phyloP scores from a whole-genome alignment of 768 basidiomycete genomes.

The Rubroboletus pulcherrimus region DNA sequence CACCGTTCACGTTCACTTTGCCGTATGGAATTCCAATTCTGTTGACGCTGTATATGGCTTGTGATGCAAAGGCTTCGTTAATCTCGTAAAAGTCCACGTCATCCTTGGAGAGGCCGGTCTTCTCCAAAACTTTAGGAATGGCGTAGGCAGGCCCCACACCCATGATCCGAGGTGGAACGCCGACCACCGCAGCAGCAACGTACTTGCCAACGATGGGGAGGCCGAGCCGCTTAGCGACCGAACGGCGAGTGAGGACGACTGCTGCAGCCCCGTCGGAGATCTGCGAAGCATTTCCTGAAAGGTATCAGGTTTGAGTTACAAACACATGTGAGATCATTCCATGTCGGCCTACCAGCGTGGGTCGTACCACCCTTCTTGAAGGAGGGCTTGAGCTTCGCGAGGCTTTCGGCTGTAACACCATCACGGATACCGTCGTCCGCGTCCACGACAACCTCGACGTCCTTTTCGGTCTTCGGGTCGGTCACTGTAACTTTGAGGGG shows the following conservation, averaged over 20 bases:
- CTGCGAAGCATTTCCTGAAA: constrained; percentile 74
- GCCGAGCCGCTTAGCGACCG: constrained; percentile 74
- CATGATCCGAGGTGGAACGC: constrained; percentile 87
- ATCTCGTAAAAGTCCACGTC: constrained; percentile 92
- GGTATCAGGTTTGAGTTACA: constrained; percentile 1
- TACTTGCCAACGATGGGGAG: constrained; percentile 89
- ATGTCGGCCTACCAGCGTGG: constrained; percentile 53
- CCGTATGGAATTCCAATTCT: constrained; percentile 65
- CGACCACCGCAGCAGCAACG: constrained; percentile 62
- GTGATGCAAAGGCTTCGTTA: constrained; percentile 87
- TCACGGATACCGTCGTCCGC: constrained; percentile 83
- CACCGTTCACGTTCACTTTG: constrained; percentile 86
- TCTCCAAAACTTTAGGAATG: constrained; percentile 69
- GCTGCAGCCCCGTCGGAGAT: constrained; percentile 93
- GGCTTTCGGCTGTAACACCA: constrained; percentile 74
- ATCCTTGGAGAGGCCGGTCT: constrained; percentile 56
- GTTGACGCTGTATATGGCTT: constrained; percentile 71
- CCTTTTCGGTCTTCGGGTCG: constrained; percentile 73
- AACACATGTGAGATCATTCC: neutral
- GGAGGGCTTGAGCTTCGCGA: constrained; percentile 82
- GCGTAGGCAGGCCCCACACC: constrained; percentile 90
- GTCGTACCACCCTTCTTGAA: constrained; percentile 74
- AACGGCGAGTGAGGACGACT: constrained; percentile 77
- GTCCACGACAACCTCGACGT: constrained; percentile 65
- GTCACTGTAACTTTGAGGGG: constrained; percentile 68